These are phyloP conservation scores for Neonectria sp. DNA, from an alignment of 2,329 filamentous ascomycete species.

Conservation along the genomic window DNA sequence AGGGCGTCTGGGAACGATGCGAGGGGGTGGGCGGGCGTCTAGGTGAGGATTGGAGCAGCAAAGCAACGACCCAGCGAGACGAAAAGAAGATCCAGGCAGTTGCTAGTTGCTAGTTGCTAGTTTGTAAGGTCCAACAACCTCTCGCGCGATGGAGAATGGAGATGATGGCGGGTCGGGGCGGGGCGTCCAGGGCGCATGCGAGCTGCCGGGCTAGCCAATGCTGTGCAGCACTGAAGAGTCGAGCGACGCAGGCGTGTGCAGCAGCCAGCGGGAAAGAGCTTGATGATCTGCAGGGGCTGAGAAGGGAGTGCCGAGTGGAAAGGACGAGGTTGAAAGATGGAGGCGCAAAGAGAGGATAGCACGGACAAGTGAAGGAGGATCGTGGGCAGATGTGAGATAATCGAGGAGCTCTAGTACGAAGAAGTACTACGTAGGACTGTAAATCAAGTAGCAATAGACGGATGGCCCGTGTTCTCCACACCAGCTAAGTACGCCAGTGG, in stretches of 20 bases:
- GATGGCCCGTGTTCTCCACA: constrained; percentile 24
- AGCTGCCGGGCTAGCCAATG: constrained; percentile 58
- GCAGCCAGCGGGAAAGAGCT: constrained; percentile 6
- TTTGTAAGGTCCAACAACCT: constrained; percentile 26
- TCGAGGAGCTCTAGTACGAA: constrained; percentile 16
- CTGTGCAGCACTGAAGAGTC: constrained; percentile 62
- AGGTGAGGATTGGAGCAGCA: constrained; percentile 36
- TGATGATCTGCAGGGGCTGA: constrained; percentile 15
- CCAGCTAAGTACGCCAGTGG: constrained; percentile 1
- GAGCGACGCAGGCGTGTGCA: constrained; percentile 47
- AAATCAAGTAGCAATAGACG: not conserved
- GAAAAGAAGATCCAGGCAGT: constrained; percentile 31
- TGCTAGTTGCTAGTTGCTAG: constrained; percentile 33
- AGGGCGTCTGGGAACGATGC: constrained; percentile 16
- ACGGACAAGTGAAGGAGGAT: constrained; percentile 8
- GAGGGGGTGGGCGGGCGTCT: constrained; percentile 28
- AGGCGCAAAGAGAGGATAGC: constrained; percentile 6
- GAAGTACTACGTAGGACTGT: not conserved
- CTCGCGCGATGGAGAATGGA: constrained; percentile 32
- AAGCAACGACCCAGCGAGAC: constrained; percentile 1
- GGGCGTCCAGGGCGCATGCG: constrained; percentile 44
- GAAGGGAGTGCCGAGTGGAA: constrained; percentile 14
- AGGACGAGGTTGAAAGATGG: constrained; percentile 18
- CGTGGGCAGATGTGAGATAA: constrained; percentile 26
- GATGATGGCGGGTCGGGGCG: constrained; percentile 43